Percentiles rank a stretch among this genome's conserved stretches.
Evolutionary conservation across 1,284 basidiomycete genomes (phyloP).

Genomic region (Trichosporon sp.): DNA sequence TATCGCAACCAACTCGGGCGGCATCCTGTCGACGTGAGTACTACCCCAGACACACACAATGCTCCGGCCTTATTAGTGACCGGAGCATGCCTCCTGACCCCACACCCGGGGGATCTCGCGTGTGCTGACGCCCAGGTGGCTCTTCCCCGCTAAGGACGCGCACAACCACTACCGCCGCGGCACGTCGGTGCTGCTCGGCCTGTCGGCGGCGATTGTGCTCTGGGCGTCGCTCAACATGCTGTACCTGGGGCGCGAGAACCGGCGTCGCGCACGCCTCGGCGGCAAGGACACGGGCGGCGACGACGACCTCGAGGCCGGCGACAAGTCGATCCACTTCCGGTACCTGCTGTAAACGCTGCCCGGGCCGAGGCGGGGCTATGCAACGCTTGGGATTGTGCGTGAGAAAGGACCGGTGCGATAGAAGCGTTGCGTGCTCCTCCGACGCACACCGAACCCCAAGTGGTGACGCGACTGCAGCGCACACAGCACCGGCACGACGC

Average conservation of each 20-base stretch:
- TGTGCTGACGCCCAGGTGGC: slow-evolving; percentile 43
- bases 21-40: slow-evolving; percentile 54
- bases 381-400: too few relatives aligned
- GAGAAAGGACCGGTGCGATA: too few relatives aligned
- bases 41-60: background rate
- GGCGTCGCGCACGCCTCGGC: slow-evolving; percentile 2
- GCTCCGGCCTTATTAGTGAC: background rate
- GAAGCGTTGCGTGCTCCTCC: too few relatives aligned
- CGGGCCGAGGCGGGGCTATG: too few relatives aligned
- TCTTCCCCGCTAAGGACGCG: slow-evolving; percentile 52
- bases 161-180: slow-evolving; percentile 51
- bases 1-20: slow-evolving; percentile 57
- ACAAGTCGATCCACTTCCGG: slow-evolving; percentile 21
- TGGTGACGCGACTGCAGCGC: too few relatives aligned
- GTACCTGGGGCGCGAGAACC: slow-evolving; percentile 25
- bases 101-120: background rate
- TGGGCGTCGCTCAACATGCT: slow-evolving; percentile 24
- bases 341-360: slow-evolving; percentile 17
- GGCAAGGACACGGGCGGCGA: background rate
- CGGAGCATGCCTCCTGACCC: too few relatives aligned
- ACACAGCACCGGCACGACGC: too few relatives aligned
- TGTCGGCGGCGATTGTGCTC: slow-evolving; percentile 20
- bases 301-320: slow-evolving; percentile 12
- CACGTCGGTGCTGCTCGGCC: slow-evolving; percentile 33
- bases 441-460: too few relatives aligned